Evolutionary conservation across 257 asterid genomes (phyloP).

Genomic region (Leonotis leonurus): DNA sequence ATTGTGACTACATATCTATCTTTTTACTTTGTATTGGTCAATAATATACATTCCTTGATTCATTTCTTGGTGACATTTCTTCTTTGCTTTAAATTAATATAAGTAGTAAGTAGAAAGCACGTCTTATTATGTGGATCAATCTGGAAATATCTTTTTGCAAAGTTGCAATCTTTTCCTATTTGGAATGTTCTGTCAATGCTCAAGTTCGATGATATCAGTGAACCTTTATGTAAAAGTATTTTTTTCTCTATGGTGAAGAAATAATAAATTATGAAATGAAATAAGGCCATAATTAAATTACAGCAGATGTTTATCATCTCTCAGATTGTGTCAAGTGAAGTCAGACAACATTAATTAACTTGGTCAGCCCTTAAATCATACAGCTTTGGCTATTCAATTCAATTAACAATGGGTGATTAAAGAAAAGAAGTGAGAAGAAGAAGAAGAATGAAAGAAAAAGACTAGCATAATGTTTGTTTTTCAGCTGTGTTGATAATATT

Average conservation of each 20-base stretch:
- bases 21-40: neutral
- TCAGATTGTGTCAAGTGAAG: neutral
- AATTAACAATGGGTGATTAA: neutral
- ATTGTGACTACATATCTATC: too few species aligned
- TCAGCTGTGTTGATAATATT: slow-evolving; percentile 29
- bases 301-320: too few species aligned
- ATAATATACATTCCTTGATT: neutral
- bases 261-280: neutral
- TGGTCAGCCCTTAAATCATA: neutral
- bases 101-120: too few species aligned
- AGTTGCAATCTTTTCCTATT: too few species aligned
- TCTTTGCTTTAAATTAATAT: neutral
- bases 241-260: neutral
- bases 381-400: neutral
- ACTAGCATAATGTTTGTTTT: neutral
- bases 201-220: too few species aligned
- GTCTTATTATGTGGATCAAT: too few species aligned
- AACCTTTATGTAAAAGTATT: too few species aligned
- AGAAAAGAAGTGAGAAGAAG: neutral
- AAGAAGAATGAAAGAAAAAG: neutral
- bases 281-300: too few species aligned
- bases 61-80: too few species aligned
- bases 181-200: too few species aligned
- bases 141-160: too few species aligned
- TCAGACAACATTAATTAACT: neutral